These are phyloP conservation scores for Rhododendron williamsianum DNA, from an alignment of 148 eudicot species.

Conservation along the genomic window DNA sequence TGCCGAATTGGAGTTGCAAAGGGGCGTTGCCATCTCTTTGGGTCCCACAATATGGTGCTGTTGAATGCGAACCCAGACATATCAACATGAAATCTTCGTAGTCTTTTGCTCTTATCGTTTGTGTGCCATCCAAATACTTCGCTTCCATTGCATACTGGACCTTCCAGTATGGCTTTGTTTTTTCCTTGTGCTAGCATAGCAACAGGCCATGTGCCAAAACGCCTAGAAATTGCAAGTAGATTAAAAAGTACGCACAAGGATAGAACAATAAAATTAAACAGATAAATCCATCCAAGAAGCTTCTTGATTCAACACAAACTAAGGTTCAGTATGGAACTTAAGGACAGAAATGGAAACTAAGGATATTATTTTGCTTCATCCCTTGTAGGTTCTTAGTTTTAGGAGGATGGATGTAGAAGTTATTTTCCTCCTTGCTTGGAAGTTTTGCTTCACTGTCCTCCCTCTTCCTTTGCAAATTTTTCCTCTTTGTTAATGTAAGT, in stretches of 20 bases:
- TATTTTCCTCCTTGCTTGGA: neutral
- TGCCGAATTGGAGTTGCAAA: slow-evolving; percentile 63
- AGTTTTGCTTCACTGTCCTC: neutral
- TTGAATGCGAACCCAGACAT: slow-evolving; percentile 99
- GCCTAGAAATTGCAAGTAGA: slow-evolving; percentile 35
- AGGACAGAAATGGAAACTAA: neutral
- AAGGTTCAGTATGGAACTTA: neutral
- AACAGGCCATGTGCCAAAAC: slow-evolving; percentile 99
- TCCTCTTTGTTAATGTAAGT: neutral
- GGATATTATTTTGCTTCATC: neutral
- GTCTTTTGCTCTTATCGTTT: slow-evolving; percentile 91
- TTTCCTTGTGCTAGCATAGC: slow-evolving; percentile 90
- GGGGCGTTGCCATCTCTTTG: slow-evolving; percentile 80
- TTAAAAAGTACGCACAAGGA: neutral
- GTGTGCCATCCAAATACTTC: slow-evolving; percentile 94
- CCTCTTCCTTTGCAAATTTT: neutral
- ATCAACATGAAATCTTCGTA: slow-evolving; percentile 94
- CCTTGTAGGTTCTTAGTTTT: neutral
- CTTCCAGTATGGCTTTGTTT: slow-evolving; percentile 80
- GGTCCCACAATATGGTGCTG: slow-evolving; percentile 95
- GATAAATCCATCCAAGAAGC: neutral
- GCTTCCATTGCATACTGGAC: slow-evolving; percentile 83
- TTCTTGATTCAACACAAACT: neutral
- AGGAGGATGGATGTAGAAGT: neutral
- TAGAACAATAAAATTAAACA: neutral